Conservation (phyloP, 2,329 filamentous ascomycete species). For the Neofusicoccum umdonicola region DNA sequence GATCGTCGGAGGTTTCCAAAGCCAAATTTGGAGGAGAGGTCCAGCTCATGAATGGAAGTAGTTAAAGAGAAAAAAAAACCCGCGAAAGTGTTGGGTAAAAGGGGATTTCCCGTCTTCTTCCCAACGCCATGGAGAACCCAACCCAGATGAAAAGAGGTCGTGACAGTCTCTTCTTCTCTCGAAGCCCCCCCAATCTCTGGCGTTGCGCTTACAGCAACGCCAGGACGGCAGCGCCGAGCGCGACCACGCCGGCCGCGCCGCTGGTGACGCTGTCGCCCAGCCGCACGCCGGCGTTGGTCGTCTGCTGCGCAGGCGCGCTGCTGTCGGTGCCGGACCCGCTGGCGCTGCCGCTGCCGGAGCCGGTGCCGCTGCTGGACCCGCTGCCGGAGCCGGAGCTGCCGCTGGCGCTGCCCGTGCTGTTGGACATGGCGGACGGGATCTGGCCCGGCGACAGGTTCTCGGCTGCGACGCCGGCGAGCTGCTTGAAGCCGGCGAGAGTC, state of each 20-base stretch:
- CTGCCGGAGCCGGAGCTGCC: neutral
- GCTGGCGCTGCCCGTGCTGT: neutral
- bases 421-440: neutral
- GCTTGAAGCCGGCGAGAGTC: slow-evolving; percentile 34
- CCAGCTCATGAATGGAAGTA: neutral
- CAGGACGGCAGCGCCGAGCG: neutral
- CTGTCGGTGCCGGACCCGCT: neutral
- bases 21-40: neutral
- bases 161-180: neutral
- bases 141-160: neutral
- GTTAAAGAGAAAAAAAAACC: neutral
- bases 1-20: neutral
- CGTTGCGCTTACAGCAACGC: neutral
- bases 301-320: neutral
- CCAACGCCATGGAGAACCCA: too few species aligned
- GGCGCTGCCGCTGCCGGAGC: neutral
- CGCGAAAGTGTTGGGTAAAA: too few species aligned
- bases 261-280: neutral
- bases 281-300: neutral
- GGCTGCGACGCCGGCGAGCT: slow-evolving; percentile 38
- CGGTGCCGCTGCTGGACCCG: neutral
- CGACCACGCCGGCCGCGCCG: neutral
- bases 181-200: neutral
- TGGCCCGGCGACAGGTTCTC: slow-evolving; percentile 40
- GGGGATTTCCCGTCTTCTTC: too few species aligned